Evolutionary conservation across 1,139 yeast genomes (phyloP), one percentile per base, ranked within the genome.

Genomic region (Pichia sp.): DNA sequence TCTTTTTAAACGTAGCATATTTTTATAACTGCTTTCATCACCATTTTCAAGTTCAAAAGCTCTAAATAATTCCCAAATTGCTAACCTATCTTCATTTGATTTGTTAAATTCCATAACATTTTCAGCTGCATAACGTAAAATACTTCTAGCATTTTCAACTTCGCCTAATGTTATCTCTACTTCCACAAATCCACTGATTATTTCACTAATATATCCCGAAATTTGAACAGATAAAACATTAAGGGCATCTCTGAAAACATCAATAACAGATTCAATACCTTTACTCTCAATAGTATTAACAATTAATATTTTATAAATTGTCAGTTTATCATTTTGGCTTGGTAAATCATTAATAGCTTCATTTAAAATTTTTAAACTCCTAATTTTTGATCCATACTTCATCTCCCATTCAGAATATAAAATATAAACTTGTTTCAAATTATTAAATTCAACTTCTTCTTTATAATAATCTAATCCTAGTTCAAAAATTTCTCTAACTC

Each of bases 401-500:
- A 73, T 74, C 56, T 87, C 96, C 55, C 78, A 78, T 37, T 79
- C 67, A 2, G 83, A 76, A 58, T 83, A 86, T 37, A 78, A 57
- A 1, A 80, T 50, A 48, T 70, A 73, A 1, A 87, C 66, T 0
- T 78, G 64, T 48, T 75, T 75, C 28, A 44, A 37, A 22, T 32
- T 38, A 4, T 29, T 24, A 9, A 12, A 6, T 11, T 42, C 27
- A 72, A 62, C 25, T 68, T 35, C 59, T 51, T 68, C 64, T 0
- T 11, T 23, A 26, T 30, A 71, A 56, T 30, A 39, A 0, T 62
- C 69, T 31, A 75, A 56, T 5, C 77, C 80, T 40, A 79, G 79
- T 46, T 87, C 95, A 62, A 86, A 87, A 22, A 85, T 58, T 51
- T 86, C 95, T 35, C 95, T 66, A 6, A 85, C 64, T 49, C 87